These are phyloP conservation scores for Purshia tridentata DNA, from an alignment of 306 rosid genomes.

Conservation along the genomic window DNA sequence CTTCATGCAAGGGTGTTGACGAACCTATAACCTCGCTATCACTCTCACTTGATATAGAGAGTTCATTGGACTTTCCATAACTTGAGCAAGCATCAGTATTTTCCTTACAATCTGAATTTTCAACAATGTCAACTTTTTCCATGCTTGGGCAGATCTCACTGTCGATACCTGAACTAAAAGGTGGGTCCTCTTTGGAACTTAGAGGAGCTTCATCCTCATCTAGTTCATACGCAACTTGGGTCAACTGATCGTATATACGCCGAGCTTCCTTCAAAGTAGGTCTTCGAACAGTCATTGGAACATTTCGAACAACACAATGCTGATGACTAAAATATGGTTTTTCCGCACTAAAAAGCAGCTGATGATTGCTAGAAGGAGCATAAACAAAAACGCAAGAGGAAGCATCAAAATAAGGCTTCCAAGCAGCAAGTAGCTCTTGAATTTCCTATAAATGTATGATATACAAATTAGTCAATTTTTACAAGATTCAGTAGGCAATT, in stretches of 20 bases:
- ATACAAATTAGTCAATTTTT: conserved; percentile 28
- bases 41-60: conserved; percentile 49
- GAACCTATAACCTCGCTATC: conserved; percentile 38
- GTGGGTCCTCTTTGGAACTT: conserved; percentile 23
- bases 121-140: conserved; percentile 29
- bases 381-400: conserved; percentile 63
- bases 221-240: conserved; percentile 54
- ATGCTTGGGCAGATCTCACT: conserved; percentile 29
- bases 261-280: conserved; percentile 87
- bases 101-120: conserved; percentile 28
- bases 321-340: conserved; percentile 60
- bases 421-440: conserved; percentile 79
- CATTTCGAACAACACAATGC: conserved; percentile 46
- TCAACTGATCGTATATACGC: conserved; percentile 68
- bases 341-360: conserved; percentile 70
- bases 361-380: conserved; percentile 88
- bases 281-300: conserved; percentile 74
- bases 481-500: background rate
- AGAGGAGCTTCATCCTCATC: conserved; percentile 52
- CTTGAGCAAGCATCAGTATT: conserved; percentile 44
- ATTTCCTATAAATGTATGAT: conserved; percentile 59
- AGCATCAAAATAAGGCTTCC: conserved; percentile 83
- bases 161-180: conserved; percentile 21
- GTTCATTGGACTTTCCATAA: conserved; percentile 33
- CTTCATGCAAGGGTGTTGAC: conserved; percentile 84